Evolutionary conservation across 306 rosid species (phyloP).

Genomic region (Sphenostylis stenocarpa): DNA sequence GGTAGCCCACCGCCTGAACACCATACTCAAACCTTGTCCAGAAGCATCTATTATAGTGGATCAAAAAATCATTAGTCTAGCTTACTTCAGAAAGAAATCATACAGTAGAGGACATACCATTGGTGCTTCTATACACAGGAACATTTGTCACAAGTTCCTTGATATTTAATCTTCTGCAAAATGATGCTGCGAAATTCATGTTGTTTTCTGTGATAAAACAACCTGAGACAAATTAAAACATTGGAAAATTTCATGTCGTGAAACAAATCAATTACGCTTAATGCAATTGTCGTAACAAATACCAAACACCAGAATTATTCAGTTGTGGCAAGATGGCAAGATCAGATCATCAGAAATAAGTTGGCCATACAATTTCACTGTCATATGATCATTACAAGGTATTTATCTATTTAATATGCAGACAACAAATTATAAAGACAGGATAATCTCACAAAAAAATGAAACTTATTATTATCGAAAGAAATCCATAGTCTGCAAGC

Average conservation of each 20-base stretch:
- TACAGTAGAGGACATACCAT: slow-evolving; percentile 49
- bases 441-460: neutral
- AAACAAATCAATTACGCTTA: neutral
- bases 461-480: no score
- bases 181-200: slow-evolving; percentile 61
- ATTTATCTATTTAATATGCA: slow-evolving; percentile 21
- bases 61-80: slow-evolving; percentile 23
- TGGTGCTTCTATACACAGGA: slow-evolving; percentile 59
- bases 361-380: neutral
- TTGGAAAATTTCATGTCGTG: neutral
- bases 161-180: slow-evolving; percentile 65
- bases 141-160: slow-evolving; percentile 60
- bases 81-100: neutral
- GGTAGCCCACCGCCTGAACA: slow-evolving; percentile 88
- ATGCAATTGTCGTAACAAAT: neutral
- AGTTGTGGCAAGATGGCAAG: slow-evolving; percentile 3
- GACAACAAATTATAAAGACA: neutral
- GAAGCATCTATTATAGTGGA: slow-evolving; percentile 53
- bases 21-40: slow-evolving; percentile 70
- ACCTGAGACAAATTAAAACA: slow-evolving; percentile 27
- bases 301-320: neutral
- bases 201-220: neutral
- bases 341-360: neutral
- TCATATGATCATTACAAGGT: neutral
- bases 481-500: neutral